A percentile compares a stretch with the other conserved stretches of the same genome.
These are phyloP conservation scores for Raffaelea albimanens DNA, from an alignment of 2,329 filamentous ascomycete genomes.

Conservation along the genomic window DNA sequence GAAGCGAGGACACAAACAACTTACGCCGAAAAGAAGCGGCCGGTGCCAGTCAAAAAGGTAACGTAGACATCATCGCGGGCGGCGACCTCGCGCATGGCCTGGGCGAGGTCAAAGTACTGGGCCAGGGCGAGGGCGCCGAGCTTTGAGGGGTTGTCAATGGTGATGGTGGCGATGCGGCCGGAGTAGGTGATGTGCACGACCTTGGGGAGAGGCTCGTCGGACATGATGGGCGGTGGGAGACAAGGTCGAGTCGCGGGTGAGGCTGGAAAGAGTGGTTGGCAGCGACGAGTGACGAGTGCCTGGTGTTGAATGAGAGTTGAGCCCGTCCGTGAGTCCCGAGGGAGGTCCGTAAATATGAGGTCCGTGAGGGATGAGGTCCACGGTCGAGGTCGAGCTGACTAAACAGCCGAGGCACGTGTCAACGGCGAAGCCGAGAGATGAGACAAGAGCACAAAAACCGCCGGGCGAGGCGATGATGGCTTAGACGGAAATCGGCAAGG, in stretches of 20 bases:
- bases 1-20: constrained; percentile 17
- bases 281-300: too few species aligned
- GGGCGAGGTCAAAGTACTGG: constrained; percentile 69
- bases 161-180: constrained; percentile 71
- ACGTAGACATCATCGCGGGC: constrained; percentile 70
- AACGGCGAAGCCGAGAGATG: not conserved
- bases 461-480: too few species aligned
- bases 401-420: constrained; percentile 10
- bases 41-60: constrained; percentile 75
- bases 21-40: constrained; percentile 83
- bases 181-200: constrained; percentile 51
- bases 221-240: constrained; percentile 2
- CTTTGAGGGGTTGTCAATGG: constrained; percentile 75
- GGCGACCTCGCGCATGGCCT: constrained; percentile 68
- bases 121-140: constrained; percentile 70
- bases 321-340: too few species aligned
- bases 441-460: too few species aligned
- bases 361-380: not conserved
- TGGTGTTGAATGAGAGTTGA: too few species aligned
- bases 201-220: not conserved
- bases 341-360: not conserved
- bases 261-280: too few species aligned
- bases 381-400: not conserved
- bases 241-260: not conserved
- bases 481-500: not conserved